These are phyloP conservation scores for Mycena galericulata DNA, from an alignment of 768 basidiomycete species.

Conservation along the genomic window DNA sequence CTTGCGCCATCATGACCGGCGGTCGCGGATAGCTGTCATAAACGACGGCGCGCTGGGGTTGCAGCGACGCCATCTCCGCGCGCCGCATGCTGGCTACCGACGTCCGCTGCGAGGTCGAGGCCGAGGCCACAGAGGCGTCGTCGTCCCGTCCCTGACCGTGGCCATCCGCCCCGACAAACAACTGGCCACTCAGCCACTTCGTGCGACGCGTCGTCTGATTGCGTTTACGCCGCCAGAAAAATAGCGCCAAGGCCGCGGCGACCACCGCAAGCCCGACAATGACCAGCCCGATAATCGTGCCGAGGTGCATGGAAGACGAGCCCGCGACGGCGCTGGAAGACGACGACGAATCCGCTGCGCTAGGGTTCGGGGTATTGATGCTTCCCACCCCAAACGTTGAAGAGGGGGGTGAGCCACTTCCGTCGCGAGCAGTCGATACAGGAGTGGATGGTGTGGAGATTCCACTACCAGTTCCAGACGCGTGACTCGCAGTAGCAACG, in stretches of 20 bases:
- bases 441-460: too few species aligned
- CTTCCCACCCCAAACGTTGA: too few species aligned
- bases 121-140: background rate
- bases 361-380: background rate
- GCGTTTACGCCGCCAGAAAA: constrained; percentile 16
- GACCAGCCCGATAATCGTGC: constrained; percentile 2
- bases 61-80: constrained; percentile 16
- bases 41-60: background rate
- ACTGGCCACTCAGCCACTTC: background rate
- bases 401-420: too few species aligned
- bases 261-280: constrained; percentile 3
- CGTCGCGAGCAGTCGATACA: too few species aligned
- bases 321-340: background rate
- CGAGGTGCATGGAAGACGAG: background rate
- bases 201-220: background rate
- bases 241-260: background rate
- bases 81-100: constrained; percentile 17
- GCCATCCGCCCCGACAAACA: background rate
- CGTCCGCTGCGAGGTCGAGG: constrained; percentile 4
- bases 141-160: background rate
- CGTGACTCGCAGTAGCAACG: background rate
- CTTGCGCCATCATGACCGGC: too few species aligned
- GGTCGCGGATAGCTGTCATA: background rate
- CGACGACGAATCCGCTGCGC: background rate
- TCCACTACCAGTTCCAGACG: background rate